Percentiles rank a stretch among this genome's conserved stretches.
phyloP scores from a whole-genome alignment of 2,329 filamentous ascomycete genomes.

The Ceratocystis destructans region DNA sequence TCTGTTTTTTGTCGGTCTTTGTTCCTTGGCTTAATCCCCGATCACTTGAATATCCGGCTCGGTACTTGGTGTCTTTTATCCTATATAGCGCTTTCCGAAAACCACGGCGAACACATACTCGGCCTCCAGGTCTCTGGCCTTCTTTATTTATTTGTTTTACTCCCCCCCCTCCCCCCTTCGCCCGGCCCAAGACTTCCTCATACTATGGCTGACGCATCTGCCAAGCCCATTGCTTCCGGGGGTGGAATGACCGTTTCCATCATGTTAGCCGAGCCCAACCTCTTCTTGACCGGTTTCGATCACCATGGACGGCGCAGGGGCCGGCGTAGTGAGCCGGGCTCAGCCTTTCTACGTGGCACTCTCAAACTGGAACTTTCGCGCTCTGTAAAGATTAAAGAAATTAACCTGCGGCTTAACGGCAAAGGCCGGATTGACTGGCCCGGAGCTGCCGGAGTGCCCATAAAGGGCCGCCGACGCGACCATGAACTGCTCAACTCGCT shows the following conservation, averaged over 20 bases:
- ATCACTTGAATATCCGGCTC: not conserved
- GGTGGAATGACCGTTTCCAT: slow-evolving; percentile 65
- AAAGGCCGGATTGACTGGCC: slow-evolving; percentile 89
- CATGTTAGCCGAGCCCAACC: slow-evolving; percentile 61
- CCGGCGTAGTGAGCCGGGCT: slow-evolving; percentile 46
- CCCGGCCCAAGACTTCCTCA: not conserved
- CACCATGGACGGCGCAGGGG: slow-evolving; percentile 43
- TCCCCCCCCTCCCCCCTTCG: not conserved
- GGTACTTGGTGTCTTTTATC: not conserved
- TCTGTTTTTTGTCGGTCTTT: not conserved
- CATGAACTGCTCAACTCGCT: slow-evolving; percentile 58
- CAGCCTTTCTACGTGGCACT: slow-evolving; percentile 73
- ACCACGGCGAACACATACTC: not conserved
- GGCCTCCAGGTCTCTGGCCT: not conserved
- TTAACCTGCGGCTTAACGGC: slow-evolving; percentile 75
- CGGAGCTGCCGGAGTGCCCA: slow-evolving; percentile 71
- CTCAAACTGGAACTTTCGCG: slow-evolving; percentile 74
- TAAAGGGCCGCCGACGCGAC: slow-evolving; percentile 71
- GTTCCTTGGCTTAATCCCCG: not conserved
- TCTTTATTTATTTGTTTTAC: not conserved
- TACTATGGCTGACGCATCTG: slow-evolving; percentile 26
- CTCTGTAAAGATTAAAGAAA: slow-evolving; percentile 80
- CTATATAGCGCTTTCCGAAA: not conserved
- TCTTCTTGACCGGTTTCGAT: slow-evolving; percentile 69
- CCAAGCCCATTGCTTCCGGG: slow-evolving; percentile 64